These are phyloP conservation scores for Tolypocladium sp. DNA, from an alignment of 2,329 filamentous ascomycete species.

Conservation along the genomic window DNA sequence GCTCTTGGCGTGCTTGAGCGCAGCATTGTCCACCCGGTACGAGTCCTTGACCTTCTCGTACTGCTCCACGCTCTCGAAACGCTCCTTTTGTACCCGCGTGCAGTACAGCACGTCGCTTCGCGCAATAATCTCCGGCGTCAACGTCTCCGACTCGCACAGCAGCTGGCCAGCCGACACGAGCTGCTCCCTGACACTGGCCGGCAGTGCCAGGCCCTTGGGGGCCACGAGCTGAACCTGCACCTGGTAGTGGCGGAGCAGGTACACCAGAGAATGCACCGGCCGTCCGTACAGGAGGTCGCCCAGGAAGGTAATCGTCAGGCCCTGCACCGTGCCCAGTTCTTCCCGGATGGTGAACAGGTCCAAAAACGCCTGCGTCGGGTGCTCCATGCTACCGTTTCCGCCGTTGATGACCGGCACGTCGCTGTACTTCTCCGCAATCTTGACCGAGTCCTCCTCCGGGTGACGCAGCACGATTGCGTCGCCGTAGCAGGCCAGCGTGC, in stretches of 20 bases:
- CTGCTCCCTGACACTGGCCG: slow-evolving; percentile 61
- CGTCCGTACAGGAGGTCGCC: slow-evolving; percentile 91
- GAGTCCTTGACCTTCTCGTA: slow-evolving; percentile 85
- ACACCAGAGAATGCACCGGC: slow-evolving; percentile 89
- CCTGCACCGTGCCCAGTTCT: slow-evolving; percentile 90
- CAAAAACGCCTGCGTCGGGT: slow-evolving; percentile 94
- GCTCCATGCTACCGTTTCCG: slow-evolving; percentile 90
- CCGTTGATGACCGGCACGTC: slow-evolving; percentile 93
- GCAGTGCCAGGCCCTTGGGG: slow-evolving; percentile 69
- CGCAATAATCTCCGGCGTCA: slow-evolving; percentile 81
- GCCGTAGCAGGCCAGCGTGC: slow-evolving; percentile 87
- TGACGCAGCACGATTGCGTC: slow-evolving; percentile 96
- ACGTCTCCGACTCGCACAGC: slow-evolving; percentile 60
- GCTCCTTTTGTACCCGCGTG: slow-evolving; percentile 92
- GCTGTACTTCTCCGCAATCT: slow-evolving; percentile 77
- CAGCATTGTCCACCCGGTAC: slow-evolving; percentile 83
- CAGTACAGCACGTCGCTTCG: slow-evolving; percentile 91
- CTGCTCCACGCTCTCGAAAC: slow-evolving; percentile 70
- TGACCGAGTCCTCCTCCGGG: slow-evolving; percentile 71
- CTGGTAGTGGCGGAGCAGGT: slow-evolving; percentile 91
- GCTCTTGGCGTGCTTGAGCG: slow-evolving; percentile 83
- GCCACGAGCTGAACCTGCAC: slow-evolving; percentile 88
- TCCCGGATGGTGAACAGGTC: slow-evolving; percentile 98
- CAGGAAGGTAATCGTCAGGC: slow-evolving; percentile 90
- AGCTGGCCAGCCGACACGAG: slow-evolving; percentile 70